Base-by-base conservation (phyloP, 225 moss, liverwort and hornwort genomes). In the Asterella californica region DNA sequence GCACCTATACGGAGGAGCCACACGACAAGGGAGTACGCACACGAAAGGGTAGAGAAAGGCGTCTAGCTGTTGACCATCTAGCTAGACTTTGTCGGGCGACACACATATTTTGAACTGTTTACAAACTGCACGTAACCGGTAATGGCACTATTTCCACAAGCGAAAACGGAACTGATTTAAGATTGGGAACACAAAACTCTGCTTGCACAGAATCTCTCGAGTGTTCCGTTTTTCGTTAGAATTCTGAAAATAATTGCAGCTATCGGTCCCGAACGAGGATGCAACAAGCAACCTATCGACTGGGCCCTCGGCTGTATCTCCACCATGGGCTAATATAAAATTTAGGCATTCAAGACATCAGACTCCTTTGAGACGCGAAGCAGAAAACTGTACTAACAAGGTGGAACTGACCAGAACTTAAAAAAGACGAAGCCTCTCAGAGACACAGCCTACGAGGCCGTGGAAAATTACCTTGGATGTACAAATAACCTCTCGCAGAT, bases 401-500 rank as follows among this genome's bases (percentile, higher is more conserved):
- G 4, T 42, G 42, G 42, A 42, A 42, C 7, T 42, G 42, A 42
- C 42, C 42, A 42, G 7, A 42, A 42, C 42, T 42, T 42, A 3
- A 3, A 42, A 42, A 42, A 2, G 22, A n/a, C n/a, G 60, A 61
- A n/a, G 22, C 15, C 67, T 8, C 29, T 33, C 30, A 67, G 0
- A 5, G 15, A n/a, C n/a, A n/a, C n/a, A n/a, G n/a, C n/a, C n/a
- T 67, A 30, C 15, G 27, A 15, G 30, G 36, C 67, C 6, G 4
- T 74, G 50, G 9, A 50, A 52, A 30, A 34, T 75, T 85, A 94
- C 96, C 92, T 96, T 96, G 19, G 96, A 96, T 14, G 94, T 96
- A 77, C 96, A 96, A 78, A 96, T 96, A 36, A 94, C 96, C 82
- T 96, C 96, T 78, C 96, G 92, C n/a, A 96, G 80, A 82, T 96